Evolutionary conservation across 495 filamentous ascomycete genomes (phyloP), one percentile per base, ranked within the genome.

Genomic region (Entonaema liquescens): DNA sequence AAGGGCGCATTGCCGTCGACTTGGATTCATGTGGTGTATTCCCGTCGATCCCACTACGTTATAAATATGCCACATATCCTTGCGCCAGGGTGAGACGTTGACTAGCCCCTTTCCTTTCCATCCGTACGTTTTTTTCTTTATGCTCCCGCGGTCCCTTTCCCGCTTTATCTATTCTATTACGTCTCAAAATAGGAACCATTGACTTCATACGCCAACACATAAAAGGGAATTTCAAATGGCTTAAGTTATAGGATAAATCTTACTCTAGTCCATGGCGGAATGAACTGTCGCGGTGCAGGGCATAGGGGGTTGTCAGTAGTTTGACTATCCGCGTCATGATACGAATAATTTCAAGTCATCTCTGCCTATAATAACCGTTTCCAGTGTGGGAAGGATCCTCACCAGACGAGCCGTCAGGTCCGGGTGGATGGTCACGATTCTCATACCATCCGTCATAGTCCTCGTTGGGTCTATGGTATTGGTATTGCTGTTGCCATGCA

Each of bases 401-500:
- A 5, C 67, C 57, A 44, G 79, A 72, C n/a, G 77, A 60, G 5
- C 61, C 54, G 29, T 72, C 75, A 12, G 76, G 77, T 8, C 55
- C 68, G 12, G 77, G 29, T 6, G 68, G 58, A 38, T 74, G 74
- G 19, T 76, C 76, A 23, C 65, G 71, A 36, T 81, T 80, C 11
- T 79, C 80, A 52, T 83, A 83, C 81, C 80, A 84, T 5, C 74
- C 80, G 12, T 52, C 70, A 56, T 83, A 83, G 26, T 76, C 65
- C 19, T 81, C 80, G 26, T 23, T 44, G 7, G 76, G 72, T 62
- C 77, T 83, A 25, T 79, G 61, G 60, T 83, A 82, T 26, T 79
- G 74, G 61, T 82, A 83, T 54, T 80, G 71, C 28, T 81, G 82
- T 40, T 80, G 80, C 83, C 83, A 84, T 13, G 77, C 67, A 5